Percentiles rank a stretch among this genome's conserved stretches.
These are phyloP conservation scores for Bauhinia variegata DNA, from an alignment of 306 rosid genomes.

Conservation along the genomic window DNA sequence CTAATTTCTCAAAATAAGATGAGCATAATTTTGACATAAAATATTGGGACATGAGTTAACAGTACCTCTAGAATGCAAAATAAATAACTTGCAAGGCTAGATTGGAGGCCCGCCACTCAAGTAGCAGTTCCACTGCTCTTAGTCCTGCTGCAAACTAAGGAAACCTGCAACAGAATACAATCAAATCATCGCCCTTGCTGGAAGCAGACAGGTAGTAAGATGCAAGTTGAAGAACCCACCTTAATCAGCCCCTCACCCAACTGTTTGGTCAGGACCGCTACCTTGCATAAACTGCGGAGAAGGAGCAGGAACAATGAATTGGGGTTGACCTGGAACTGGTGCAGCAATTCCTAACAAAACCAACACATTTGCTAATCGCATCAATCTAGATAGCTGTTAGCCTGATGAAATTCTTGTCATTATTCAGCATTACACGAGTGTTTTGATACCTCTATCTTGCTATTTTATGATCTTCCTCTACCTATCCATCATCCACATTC, in stretches of 20 bases:
- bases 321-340: conserved; percentile 82
- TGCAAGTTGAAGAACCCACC: conserved; percentile 50
- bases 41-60: neutral
- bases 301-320: conserved; percentile 76
- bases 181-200: conserved; percentile 25
- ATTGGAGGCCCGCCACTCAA: conserved; percentile 92
- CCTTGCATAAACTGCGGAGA: conserved; percentile 76
- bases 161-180: conserved; percentile 52
- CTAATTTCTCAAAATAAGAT: neutral
- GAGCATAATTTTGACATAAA: too few species aligned
- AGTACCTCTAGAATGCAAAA: conserved; percentile 97
- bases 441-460: conserved; percentile 17
- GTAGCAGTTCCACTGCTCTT: conserved; percentile 99
- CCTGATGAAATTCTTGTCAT: too few species aligned
- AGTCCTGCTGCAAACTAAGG: conserved; percentile 98
- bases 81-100: conserved; percentile 94
- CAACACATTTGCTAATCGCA: conserved; percentile 26
- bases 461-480: neutral
- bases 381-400: conserved; percentile 6
- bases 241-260: conserved; percentile 78
- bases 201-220: conserved; percentile 22
- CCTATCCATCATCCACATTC: too few species aligned
- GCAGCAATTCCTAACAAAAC: conserved; percentile 68
- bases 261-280: conserved; percentile 82
- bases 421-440: neutral